Conservation (phyloP, 805 yeast genomes). For the Maudiozyma turicensis region DNA sequence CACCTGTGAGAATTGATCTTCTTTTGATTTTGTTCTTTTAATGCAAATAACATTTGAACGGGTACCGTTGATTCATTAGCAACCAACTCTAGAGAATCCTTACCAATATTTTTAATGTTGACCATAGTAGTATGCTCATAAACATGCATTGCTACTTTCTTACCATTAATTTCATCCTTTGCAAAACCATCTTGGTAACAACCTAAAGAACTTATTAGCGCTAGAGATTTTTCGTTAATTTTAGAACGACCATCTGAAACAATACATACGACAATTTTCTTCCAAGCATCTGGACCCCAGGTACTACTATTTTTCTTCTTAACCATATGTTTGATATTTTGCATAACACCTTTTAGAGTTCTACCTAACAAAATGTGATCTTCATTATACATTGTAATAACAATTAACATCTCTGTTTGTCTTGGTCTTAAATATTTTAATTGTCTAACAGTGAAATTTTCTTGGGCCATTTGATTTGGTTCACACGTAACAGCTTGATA, state of each 20-base stretch:
- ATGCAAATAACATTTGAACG: slow-evolving; percentile 77
- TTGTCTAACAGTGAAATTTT: slow-evolving; percentile 75
- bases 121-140: slow-evolving; percentile 92
- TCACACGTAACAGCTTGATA: slow-evolving; percentile 93
- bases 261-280: slow-evolving; percentile 79
- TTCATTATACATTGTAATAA: slow-evolving; percentile 86
- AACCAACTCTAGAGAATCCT: slow-evolving; percentile 50
- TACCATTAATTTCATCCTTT: slow-evolving; percentile 76
- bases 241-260: slow-evolving; percentile 90
- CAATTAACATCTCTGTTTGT: slow-evolving; percentile 75
- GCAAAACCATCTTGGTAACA: slow-evolving; percentile 95
- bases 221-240: slow-evolving; percentile 67
- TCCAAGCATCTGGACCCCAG: slow-evolving; percentile 98
- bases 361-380: slow-evolving; percentile 72
- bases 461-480: slow-evolving; percentile 55
- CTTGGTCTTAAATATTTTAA: slow-evolving; percentile 69
- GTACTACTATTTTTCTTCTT: slow-evolving; percentile 54
- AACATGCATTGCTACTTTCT: slow-evolving; percentile 73
- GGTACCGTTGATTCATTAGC: slow-evolving; percentile 52
- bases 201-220: slow-evolving; percentile 77
- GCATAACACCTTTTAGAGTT: slow-evolving; percentile 84
- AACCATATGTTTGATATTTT: slow-evolving; percentile 68
- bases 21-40: slow-evolving; percentile 80
- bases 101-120: slow-evolving; percentile 61
- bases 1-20: slow-evolving; percentile 95